These are phyloP conservation scores for Climacium dendroides DNA, from an alignment of 225 moss, liverwort and hornwort species.

Conservation along the genomic window DNA sequence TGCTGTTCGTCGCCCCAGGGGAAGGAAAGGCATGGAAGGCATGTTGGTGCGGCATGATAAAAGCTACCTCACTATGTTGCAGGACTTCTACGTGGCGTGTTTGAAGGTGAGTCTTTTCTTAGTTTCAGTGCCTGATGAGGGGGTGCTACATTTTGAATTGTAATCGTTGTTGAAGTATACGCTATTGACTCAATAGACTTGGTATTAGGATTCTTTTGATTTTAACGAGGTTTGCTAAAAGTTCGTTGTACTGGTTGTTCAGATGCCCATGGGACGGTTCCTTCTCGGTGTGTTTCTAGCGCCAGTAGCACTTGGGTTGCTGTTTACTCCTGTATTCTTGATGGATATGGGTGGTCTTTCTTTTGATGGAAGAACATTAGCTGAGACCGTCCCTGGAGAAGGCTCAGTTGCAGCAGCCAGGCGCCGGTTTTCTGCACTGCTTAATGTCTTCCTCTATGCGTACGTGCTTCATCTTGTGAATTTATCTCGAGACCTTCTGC, in stretches of 20 bases:
- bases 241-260: slow-evolving; percentile 4
- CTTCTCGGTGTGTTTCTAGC: slow-evolving; percentile 83
- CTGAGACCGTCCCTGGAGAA: slow-evolving; percentile 18
- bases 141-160: neutral
- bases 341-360: slow-evolving; percentile 73
- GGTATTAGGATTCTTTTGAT: neutral
- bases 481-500: neutral
- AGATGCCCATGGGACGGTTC: slow-evolving; percentile 86
- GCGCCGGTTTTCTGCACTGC: slow-evolving; percentile 43
- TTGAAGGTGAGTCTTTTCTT: slow-evolving; percentile 48
- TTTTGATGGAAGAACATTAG: slow-evolving; percentile 44
- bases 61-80: slow-evolving; percentile 54
- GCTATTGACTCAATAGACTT: neutral
- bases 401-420: slow-evolving; percentile 50
- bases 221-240: neutral
- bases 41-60: slow-evolving; percentile 94
- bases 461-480: slow-evolving; percentile 21
- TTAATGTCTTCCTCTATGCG: slow-evolving; percentile 94
- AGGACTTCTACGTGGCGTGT: slow-evolving; percentile 98
- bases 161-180: neutral
- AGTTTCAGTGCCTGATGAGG: neutral
- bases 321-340: slow-evolving; percentile 83
- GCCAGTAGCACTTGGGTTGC: slow-evolving; percentile 75
- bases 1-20: slow-evolving; percentile 45
- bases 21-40: slow-evolving; percentile 94